A percentile compares a stretch with the other conserved stretches of the same genome.
Conservation (phyloP, 208 protist genomes). For the Angomonas ambiguus region DNA sequence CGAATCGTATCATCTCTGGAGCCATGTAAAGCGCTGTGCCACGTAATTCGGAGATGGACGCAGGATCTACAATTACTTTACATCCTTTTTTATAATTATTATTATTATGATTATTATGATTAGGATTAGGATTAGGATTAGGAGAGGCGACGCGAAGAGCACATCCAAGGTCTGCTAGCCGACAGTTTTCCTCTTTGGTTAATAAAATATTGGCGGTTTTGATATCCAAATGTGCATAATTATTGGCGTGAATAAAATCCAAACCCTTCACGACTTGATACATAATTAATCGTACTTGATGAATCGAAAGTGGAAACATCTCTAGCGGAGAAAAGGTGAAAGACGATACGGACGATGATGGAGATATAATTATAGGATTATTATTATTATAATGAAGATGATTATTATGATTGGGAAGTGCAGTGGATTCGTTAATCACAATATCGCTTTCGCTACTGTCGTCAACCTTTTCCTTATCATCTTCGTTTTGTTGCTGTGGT, state of each 20-base stretch:
- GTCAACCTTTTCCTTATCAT: no score
- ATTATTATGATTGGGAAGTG: no score
- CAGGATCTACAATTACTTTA: conserved; percentile 43
- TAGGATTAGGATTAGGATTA: neutral
- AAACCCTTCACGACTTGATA: conserved; percentile 71
- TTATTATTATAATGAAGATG: no score
- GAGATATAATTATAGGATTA: no score
- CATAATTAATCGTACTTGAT: conserved; percentile 62
- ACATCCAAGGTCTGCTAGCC: conserved; percentile 92
- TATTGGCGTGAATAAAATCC: conserved; percentile 73
- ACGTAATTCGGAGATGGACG: conserved; percentile 71
- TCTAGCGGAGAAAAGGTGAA: conserved; percentile 27
- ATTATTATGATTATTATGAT: neutral
- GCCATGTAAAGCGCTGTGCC: conserved; percentile 85
- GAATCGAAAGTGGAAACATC: conserved; percentile 52
- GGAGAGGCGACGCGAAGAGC: conserved; percentile 55
- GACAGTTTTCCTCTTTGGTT: conserved; percentile 55
- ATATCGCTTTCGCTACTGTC: no score
- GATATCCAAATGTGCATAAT: conserved; percentile 88
- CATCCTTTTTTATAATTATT: neutral
- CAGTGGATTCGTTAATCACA: no score
- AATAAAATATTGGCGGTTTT: conserved; percentile 90
- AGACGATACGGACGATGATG: conserved; percentile 22
- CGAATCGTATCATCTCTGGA: conserved; percentile 78
- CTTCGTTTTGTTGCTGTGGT: no score